phyloP scores from a whole-genome alignment of 495 filamentous ascomycete species.

The Podospora pseudopauciseta region DNA sequence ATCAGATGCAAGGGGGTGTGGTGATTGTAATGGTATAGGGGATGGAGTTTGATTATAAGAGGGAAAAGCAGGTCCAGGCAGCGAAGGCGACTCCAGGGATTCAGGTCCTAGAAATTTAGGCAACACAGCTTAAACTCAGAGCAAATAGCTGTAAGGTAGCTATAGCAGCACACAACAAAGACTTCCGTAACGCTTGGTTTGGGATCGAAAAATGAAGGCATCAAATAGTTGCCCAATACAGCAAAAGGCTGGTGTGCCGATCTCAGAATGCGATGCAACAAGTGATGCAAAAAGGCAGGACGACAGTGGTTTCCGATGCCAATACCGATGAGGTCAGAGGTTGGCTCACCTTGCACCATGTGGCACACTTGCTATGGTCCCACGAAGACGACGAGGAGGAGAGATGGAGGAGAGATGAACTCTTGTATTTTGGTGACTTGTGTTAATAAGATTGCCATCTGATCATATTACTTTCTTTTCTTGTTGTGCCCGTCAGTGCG shows the following conservation, averaged over 20 bases:
- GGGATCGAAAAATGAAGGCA: not conserved
- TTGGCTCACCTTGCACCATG: slow-evolving; percentile 3
- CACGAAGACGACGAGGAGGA: not conserved
- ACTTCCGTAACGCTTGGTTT: not conserved
- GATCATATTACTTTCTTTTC: not conserved
- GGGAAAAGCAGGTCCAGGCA: slow-evolving; percentile 1
- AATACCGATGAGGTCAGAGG: slow-evolving; percentile 9
- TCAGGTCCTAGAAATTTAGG: slow-evolving; percentile 1
- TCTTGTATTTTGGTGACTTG: not conserved
- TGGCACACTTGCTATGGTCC: slow-evolving; percentile 4
- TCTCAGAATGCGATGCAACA: not conserved
- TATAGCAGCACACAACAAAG: not conserved
- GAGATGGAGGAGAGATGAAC: not conserved
- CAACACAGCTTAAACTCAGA: slow-evolving; percentile 1
- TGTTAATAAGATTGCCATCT: not conserved
- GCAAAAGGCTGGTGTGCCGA: no score
- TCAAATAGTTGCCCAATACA: not conserved
- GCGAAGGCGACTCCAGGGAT: not conserved
- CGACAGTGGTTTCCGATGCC: not conserved
- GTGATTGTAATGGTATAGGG: slow-evolving; percentile 5
- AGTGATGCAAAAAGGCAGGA: not conserved
- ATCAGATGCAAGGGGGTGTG: not conserved
- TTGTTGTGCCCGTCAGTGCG: not conserved
- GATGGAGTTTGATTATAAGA: not conserved
- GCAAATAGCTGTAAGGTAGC: not conserved